A percentile compares a stretch with the other conserved stretches of the same genome.
Conservation (phyloP, 1,284 basidiomycete genomes). For the Gomphus bonarii region DNA sequence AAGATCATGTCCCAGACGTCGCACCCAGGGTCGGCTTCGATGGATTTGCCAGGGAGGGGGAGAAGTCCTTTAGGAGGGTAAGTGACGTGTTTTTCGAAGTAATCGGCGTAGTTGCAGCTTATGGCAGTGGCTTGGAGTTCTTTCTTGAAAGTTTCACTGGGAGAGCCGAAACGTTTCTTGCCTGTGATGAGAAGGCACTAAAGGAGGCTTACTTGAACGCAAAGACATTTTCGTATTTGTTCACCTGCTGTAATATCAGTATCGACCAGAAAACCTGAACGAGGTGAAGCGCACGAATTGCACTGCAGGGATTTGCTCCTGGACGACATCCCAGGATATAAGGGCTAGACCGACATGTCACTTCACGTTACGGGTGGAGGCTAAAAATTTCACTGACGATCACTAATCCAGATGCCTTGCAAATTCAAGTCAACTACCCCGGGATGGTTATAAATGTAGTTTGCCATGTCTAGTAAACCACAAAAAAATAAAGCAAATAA, state of each 20-base stretch:
- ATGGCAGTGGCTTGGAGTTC: slow-evolving; percentile 43
- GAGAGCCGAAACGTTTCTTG: slow-evolving; percentile 20
- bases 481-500: too few relatives aligned
- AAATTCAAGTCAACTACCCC: slow-evolving; percentile 40
- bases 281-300: slow-evolving; percentile 36
- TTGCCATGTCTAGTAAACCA: slow-evolving; percentile 48
- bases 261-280: not conserved
- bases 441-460: slow-evolving; percentile 57
- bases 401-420: slow-evolving; percentile 62
- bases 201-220: slow-evolving; percentile 46
- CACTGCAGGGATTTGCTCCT: slow-evolving; percentile 57
- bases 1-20: slow-evolving; percentile 60
- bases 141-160: slow-evolving; percentile 50
- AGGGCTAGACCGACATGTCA: slow-evolving; percentile 27
- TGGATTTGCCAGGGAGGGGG: slow-evolving; percentile 46
- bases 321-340: slow-evolving; percentile 49
- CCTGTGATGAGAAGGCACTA: slow-evolving; percentile 19
- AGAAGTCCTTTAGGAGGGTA: slow-evolving; percentile 53
- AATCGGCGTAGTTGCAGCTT: slow-evolving; percentile 53
- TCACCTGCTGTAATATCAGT: slow-evolving; percentile 15
- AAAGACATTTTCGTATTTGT: slow-evolving; percentile 59
- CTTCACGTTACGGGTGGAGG: not conserved
- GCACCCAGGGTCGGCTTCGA: slow-evolving; percentile 38
- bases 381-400: slow-evolving; percentile 36
- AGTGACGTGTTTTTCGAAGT: slow-evolving; percentile 48